Conservation (phyloP, 805 yeast species). For the Zygoascus ofunaensis region DNA sequence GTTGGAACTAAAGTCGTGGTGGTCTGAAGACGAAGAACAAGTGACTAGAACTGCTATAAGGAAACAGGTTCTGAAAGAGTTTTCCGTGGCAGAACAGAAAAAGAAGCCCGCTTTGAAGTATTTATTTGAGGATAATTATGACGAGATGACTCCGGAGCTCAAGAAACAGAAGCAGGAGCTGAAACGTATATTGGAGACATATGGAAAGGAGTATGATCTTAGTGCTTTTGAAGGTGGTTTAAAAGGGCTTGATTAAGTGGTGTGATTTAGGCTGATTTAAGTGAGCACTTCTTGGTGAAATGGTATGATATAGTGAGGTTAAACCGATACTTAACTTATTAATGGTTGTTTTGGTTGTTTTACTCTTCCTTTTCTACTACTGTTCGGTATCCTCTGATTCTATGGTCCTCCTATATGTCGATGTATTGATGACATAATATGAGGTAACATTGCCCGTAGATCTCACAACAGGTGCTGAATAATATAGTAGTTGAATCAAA, state of each 20-base stretch:
- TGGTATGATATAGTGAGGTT: too few relatives aligned
- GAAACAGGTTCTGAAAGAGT: conserved; percentile 20
- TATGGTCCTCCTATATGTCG: too few relatives aligned
- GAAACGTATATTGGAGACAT: conserved; percentile 19
- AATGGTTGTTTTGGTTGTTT: too few relatives aligned
- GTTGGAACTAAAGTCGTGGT: conserved; percentile 22
- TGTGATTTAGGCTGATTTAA: too few relatives aligned
- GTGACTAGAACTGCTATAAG: conserved; percentile 17
- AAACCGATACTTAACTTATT: too few relatives aligned
- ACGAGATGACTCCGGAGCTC: conserved; percentile 18
- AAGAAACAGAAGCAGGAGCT: conserved; percentile 24
- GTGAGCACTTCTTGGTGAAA: too few relatives aligned
- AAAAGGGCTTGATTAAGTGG: conserved; percentile 17
- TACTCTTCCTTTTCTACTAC: too few relatives aligned
- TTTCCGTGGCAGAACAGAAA: conserved; percentile 25
- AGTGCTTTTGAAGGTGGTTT: conserved; percentile 20
- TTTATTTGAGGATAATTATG: conserved; percentile 23
- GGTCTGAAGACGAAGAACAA: conserved; percentile 26
- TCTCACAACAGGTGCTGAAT: too few relatives aligned
- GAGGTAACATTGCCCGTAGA: too few relatives aligned
- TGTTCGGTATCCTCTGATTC: too few relatives aligned
- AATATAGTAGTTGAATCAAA: too few relatives aligned
- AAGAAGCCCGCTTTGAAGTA: conserved; percentile 22
- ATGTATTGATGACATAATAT: too few relatives aligned
- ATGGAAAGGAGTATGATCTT: conserved; percentile 25